Evolutionary conservation across 164 flowering plant genomes (phyloP).

Genomic region (Echeveria elegans): DNA sequence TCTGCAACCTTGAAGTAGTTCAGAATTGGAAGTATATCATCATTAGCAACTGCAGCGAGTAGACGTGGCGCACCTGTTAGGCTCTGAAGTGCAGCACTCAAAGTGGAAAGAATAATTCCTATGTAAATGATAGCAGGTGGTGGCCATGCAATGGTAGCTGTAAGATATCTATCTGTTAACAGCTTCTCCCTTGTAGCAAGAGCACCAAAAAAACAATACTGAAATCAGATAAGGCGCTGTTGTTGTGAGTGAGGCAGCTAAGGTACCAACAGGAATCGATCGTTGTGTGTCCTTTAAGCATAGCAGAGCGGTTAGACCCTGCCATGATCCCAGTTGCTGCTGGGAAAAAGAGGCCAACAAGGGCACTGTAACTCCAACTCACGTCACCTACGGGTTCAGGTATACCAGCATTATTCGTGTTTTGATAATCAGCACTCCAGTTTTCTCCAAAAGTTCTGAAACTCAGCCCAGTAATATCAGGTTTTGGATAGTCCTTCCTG

Average conservation of each 20-base stretch:
- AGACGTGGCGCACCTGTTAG: slow-evolving; percentile 94
- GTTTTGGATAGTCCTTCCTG: slow-evolving; percentile 52
- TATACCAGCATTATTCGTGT: slow-evolving; percentile 11
- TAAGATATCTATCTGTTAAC: slow-evolving; percentile 89
- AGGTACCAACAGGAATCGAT: slow-evolving; percentile 94
- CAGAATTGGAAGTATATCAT: slow-evolving; percentile 92
- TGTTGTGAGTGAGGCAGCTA: slow-evolving; percentile 85
- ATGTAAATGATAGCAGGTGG: slow-evolving; percentile 68
- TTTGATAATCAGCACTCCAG: slow-evolving; percentile 45
- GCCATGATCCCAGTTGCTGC: slow-evolving; percentile 99
- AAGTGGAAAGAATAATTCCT: slow-evolving; percentile 93
- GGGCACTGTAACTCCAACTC: slow-evolving; percentile 45
- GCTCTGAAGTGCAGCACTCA: slow-evolving; percentile 99
- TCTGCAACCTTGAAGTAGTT: slow-evolving; percentile 94
- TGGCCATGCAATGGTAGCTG: slow-evolving; percentile 99
- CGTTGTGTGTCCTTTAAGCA: slow-evolving; percentile 93
- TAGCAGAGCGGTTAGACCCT: slow-evolving; percentile 97
- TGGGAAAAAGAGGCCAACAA: slow-evolving; percentile 98
- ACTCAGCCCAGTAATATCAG: slow-evolving; percentile 90
- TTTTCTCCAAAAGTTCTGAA: slow-evolving; percentile 60
- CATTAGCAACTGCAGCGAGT: slow-evolving; percentile 99
- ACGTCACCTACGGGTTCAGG: slow-evolving; percentile 9
- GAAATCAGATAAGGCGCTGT: slow-evolving; percentile 62
- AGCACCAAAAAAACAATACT: slow-evolving; percentile 86
- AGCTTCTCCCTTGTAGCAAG: slow-evolving; percentile 82